These are phyloP conservation scores for Nicotiana noctiflora DNA, from an alignment of 257 asterid genomes.

Conservation along the genomic window DNA sequence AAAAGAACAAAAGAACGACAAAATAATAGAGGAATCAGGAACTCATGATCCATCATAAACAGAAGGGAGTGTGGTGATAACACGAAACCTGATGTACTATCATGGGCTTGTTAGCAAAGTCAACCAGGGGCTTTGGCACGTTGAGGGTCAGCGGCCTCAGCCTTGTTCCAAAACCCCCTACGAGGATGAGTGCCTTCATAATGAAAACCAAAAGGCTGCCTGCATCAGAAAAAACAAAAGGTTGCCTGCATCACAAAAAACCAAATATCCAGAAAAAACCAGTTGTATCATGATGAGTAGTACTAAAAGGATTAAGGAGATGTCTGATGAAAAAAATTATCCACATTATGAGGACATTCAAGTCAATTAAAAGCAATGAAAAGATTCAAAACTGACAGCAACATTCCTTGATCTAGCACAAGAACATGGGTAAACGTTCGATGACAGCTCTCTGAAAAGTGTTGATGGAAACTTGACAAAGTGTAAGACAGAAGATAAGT, in stretches of 20 bases:
- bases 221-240: not conserved
- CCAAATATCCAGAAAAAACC: not conserved
- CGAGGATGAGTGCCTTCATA: slow-evolving; percentile 97
- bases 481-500: not conserved
- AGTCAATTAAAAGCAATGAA: not conserved
- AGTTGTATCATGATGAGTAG: not conserved
- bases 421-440: too few species aligned
- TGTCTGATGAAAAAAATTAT: not conserved
- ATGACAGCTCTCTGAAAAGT: not conserved
- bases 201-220: slow-evolving; percentile 10
- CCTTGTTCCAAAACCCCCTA: slow-evolving; percentile 94
- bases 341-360: not conserved
- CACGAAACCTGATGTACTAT: slow-evolving; percentile 88
- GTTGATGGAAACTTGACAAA: not conserved
- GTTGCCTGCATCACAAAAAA: not conserved
- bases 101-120: slow-evolving; percentile 96
- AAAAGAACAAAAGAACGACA: not conserved
- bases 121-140: slow-evolving; percentile 92
- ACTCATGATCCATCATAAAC: not conserved
- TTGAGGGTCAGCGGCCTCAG: slow-evolving; percentile 90
- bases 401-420: not conserved
- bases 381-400: not conserved
- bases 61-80: not conserved
- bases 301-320: not conserved
- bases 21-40: not conserved